A percentile compares a stretch with the other conserved stretches of the same genome.
These are phyloP conservation scores for Microdochium paspali DNA, from an alignment of 2,329 filamentous ascomycete species.

Conservation along the genomic window DNA sequence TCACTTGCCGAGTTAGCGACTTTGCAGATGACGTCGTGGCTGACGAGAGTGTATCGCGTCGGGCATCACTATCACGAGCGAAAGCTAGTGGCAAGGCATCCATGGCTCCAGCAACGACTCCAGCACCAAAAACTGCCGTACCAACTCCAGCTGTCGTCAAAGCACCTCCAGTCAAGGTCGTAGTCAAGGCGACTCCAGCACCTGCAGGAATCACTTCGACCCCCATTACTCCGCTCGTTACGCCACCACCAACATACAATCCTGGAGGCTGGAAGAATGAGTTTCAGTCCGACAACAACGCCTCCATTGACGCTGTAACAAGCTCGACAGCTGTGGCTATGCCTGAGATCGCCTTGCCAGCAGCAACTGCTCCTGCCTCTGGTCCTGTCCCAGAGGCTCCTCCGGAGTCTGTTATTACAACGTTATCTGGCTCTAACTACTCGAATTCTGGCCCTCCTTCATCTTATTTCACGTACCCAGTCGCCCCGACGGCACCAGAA, in stretches of 20 bases:
- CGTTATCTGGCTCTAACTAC: not conserved
- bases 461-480: not conserved
- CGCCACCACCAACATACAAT: not conserved
- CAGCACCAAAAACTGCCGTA: not conserved
- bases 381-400: not conserved
- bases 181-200: not conserved
- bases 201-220: not conserved
- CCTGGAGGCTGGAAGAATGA: not conserved
- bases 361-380: too few relatives aligned
- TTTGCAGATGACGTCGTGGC: constrained; percentile 13
- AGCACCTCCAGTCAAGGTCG: not conserved
- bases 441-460: not conserved
- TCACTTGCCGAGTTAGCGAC: constrained; percentile 13
- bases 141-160: not conserved
- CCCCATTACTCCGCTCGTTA: not conserved
- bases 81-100: not conserved
- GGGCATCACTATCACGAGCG: not conserved
- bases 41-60: constrained; percentile 1
- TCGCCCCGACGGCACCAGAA: not conserved
- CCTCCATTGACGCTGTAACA: not conserved
- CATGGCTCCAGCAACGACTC: not conserved
- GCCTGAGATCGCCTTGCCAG: not conserved
- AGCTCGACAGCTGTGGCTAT: not conserved
- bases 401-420: not conserved
- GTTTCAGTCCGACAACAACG: not conserved